A percentile compares a stretch with the other conserved stretches of the same genome.
Conservation (phyloP, 495 filamentous ascomycete species). For the Aspergillus carlsbadensis region DNA sequence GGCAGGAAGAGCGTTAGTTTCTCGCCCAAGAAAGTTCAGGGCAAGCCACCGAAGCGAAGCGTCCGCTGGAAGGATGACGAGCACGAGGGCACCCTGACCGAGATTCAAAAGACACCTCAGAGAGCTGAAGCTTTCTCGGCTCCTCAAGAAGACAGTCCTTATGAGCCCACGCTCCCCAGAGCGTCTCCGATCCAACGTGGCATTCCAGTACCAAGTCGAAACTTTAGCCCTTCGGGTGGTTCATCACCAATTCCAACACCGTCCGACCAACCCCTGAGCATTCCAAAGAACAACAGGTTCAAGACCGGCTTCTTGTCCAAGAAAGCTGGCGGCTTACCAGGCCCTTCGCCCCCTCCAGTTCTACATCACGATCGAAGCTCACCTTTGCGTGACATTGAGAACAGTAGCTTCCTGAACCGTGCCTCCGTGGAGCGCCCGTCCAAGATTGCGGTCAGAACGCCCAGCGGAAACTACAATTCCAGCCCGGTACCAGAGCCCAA, state of each 20-base stretch:
- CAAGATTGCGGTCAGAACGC: conserved; percentile 45
- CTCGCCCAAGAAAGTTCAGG: conserved; percentile 74
- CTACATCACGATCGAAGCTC: conserved; percentile 60
- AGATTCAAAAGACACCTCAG: conserved; percentile 85
- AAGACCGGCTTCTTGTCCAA: conserved; percentile 89
- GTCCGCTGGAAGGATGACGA: conserved; percentile 95
- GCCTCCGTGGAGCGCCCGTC: conserved; percentile 50
- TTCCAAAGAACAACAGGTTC: conserved; percentile 71
- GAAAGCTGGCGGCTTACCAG: conserved; percentile 62
- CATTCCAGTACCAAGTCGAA: conserved; percentile 41
- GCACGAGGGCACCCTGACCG: conserved; percentile 76
- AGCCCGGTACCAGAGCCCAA: conserved; percentile 42
- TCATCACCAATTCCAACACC: conserved; percentile 32
- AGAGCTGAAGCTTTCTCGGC: conserved; percentile 45
- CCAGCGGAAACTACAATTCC: conserved; percentile 45
- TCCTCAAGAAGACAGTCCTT: conserved; percentile 49
- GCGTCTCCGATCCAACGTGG: conserved; percentile 49
- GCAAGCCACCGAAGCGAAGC: conserved; percentile 63
- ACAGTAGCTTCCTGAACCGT: conserved; percentile 58
- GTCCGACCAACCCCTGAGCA: conserved; percentile 34
- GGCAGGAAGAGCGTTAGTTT: conserved; percentile 79
- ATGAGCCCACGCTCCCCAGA: conserved; percentile 40
- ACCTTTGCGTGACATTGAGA: conserved; percentile 65
- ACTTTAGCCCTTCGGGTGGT: conserved; percentile 29
- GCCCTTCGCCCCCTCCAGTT: conserved; percentile 60